A percentile compares a stretch with the other conserved stretches of the same genome.
phyloP scores from a whole-genome alignment of 306 rosid genomes.

The Hippophae gyantsensis region DNA sequence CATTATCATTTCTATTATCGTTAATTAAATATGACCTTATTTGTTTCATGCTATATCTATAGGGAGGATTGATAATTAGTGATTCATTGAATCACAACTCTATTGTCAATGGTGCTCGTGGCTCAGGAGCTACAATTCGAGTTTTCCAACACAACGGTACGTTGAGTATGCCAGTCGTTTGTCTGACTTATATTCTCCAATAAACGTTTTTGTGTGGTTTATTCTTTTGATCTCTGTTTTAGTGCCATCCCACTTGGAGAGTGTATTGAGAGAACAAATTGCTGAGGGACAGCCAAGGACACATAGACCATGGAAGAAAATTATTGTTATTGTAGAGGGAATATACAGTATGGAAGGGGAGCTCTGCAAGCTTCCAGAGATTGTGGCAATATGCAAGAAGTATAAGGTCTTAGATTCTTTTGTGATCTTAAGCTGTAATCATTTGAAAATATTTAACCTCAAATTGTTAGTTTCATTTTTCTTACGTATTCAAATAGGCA shows the following conservation, averaged over 20 bases:
- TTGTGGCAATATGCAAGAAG: constrained; percentile 76
- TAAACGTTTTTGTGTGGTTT: not conserved
- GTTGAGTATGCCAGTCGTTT: constrained; percentile 1
- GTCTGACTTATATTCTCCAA: not conserved
- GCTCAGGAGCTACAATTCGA: constrained; percentile 85
- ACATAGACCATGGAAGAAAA: constrained; percentile 91
- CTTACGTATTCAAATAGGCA: constrained; percentile 26
- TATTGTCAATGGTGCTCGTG: constrained; percentile 86
- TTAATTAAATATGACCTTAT: too few species aligned
- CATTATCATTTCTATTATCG: too few species aligned
- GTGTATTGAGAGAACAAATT: constrained; percentile 80
- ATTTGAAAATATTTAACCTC: not conserved
- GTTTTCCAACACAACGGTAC: constrained; percentile 78
- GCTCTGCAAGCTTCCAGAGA: constrained; percentile 89
- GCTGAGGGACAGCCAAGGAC: constrained; percentile 94
- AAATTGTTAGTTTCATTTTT: not conserved
- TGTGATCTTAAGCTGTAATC: not conserved
- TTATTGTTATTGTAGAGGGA: constrained; percentile 82
- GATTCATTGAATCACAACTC: constrained; percentile 91
- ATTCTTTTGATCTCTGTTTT: constrained; percentile 12
- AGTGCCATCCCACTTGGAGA: constrained; percentile 82
- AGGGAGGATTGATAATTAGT: constrained; percentile 86
- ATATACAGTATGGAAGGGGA: constrained; percentile 98
- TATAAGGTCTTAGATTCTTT: constrained; percentile 41
- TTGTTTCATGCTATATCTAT: constrained; percentile 1